phyloP scores from a whole-genome alignment of 805 yeast genomes.

The Candida broadrunensis region DNA sequence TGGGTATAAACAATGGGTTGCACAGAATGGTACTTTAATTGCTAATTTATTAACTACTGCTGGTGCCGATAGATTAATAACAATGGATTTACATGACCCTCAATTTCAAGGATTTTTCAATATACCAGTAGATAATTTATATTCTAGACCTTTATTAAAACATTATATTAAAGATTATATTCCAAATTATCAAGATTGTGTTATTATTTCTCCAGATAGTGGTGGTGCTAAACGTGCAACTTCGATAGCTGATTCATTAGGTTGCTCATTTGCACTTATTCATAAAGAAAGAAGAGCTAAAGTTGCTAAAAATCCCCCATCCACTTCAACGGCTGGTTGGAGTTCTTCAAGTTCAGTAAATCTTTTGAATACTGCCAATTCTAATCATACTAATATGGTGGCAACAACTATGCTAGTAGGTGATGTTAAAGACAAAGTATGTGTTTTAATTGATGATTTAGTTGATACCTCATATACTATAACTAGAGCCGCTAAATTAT shows the following conservation, averaged over 20 bases:
- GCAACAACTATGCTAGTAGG: slow-evolving; percentile 97
- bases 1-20: slow-evolving; percentile 92
- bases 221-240: slow-evolving; percentile 99
- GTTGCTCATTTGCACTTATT: slow-evolving; percentile 87
- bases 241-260: slow-evolving; percentile 85
- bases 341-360: slow-evolving; percentile 10
- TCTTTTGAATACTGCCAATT: not conserved
- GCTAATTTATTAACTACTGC: slow-evolving; percentile 86
- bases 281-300: slow-evolving; percentile 83
- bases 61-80: slow-evolving; percentile 94
- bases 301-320: slow-evolving; percentile 30
- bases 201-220: slow-evolving; percentile 95
- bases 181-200: slow-evolving; percentile 79
- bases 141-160: slow-evolving; percentile 83
- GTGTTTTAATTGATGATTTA: slow-evolving; percentile 90
- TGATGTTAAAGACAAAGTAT: slow-evolving; percentile 80
- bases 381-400: slow-evolving; percentile 26
- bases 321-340: slow-evolving; percentile 12
- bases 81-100: slow-evolving; percentile 97
- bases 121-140: slow-evolving; percentile 91
- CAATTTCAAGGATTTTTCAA: slow-evolving; percentile 98
- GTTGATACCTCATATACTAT: slow-evolving; percentile 93
- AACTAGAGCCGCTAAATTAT: slow-evolving; percentile 84
- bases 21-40: slow-evolving; percentile 89
- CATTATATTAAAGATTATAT: slow-evolving; percentile 76